These are phyloP conservation scores for Diaporthe batatas DNA, from an alignment of 2,329 filamentous ascomycete species.

Conservation along the genomic window DNA sequence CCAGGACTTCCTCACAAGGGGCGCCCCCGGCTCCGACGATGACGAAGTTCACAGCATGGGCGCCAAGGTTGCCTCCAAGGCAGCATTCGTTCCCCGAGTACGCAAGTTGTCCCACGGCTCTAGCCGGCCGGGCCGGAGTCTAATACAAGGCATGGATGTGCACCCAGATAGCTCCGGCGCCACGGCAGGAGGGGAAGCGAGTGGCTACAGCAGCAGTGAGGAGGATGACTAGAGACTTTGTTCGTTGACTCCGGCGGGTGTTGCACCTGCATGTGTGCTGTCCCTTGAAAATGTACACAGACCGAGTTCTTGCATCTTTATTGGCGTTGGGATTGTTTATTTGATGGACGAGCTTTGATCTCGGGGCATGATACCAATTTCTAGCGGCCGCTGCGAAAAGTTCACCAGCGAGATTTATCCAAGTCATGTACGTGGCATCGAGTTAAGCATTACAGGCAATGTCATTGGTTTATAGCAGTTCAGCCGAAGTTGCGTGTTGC, in stretches of 20 bases:
- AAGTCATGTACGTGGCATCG: not conserved
- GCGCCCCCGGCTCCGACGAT: slow-evolving; percentile 57
- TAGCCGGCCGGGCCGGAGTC: not conserved
- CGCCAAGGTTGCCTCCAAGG: not conserved
- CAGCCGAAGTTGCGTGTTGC: not conserved
- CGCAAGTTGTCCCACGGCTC: slow-evolving; percentile 19
- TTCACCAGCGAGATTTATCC: not conserved
- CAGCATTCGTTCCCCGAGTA: not conserved
- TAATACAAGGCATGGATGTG: slow-evolving; percentile 31
- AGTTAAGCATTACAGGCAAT: not conserved
- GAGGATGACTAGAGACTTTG: slow-evolving; percentile 42
- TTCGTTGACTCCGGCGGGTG: not conserved
- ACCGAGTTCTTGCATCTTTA: not conserved
- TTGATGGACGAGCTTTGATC: not conserved
- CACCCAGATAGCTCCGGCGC: slow-evolving; percentile 55
- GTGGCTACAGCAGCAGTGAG: slow-evolving; percentile 53
- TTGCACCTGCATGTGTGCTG: not conserved
- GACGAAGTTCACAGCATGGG: slow-evolving; percentile 42
- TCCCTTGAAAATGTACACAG: not conserved
- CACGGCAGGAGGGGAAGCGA: slow-evolving; percentile 55
- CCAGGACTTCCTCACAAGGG: slow-evolving; percentile 55
- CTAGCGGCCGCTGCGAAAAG: slow-evolving; percentile 7
- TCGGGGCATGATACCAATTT: slow-evolving; percentile 19
- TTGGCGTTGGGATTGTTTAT: not conserved
- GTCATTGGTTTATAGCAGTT: not conserved